Base-by-base conservation (phyloP, 768 basidiomycete species). In the Basidioascus undulatus region DNA sequence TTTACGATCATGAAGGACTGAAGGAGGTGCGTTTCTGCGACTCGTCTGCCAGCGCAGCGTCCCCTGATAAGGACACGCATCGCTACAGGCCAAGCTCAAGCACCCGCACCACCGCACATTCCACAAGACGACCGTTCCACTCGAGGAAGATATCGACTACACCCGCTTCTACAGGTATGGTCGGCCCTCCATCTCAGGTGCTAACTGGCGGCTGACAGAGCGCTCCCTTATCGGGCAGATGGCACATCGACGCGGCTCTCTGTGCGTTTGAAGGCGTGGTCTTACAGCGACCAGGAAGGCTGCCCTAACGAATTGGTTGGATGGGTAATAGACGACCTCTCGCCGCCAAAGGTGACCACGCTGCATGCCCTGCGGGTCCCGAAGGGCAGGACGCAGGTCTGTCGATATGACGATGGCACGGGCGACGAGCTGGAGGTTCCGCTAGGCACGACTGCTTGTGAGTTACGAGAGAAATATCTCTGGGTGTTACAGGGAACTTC, bases 111-210 rank as follows among this genome's bases (percentile, higher is more conserved):
- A 87, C 58, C 71, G 66, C 35, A 76, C 74, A 3, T 89, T 87
- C 61, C 84, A 89, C 64, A 82, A 80, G 60, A 76, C 74, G 26
- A 58, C 57, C 18, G 65, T 87, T 27, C 71, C 72, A 9, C 60
- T 64, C 3, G 76, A 76, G 51, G 82, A 86, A 45, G 76, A 77
- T 49, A 70, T 59, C 7, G 81, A 80, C n/a, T 57, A 65, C 34
- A 86, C 82, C n/a, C 68, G 82, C 30, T 86, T 77, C 65, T 84
- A 82, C 57, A 65, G 82, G 37, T 84, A n/a, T n/a, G n/a, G n/a
- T n/a, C n/a, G n/a, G n/a, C n/a, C n/a, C n/a, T n/a, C n/a, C n/a
- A n/a, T n/a, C n/a, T n/a, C n/a, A n/a, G n/a, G n/a, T n/a, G n/a
- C n/a, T n/a, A n/a, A n/a, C n/a, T n/a, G n/a, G n/a, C n/a, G n/a